Evolutionary conservation across 176 grass and related monocot genomes (phyloP), one percentile per base, ranked within the genome.

Genomic region (Carex parvula): DNA sequence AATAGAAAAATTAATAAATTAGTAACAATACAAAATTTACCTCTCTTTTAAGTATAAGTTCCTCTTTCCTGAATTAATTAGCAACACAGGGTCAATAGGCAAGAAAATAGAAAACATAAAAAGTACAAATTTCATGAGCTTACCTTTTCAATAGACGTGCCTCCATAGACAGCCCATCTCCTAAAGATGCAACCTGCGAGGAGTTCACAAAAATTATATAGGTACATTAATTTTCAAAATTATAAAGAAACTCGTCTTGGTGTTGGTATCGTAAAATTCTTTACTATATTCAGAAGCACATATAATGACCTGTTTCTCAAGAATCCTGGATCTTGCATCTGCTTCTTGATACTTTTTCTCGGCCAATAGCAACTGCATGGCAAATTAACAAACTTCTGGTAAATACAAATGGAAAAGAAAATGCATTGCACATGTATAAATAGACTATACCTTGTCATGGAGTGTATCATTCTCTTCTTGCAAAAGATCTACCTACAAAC

Each of bases 381-480:
- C 53, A 65, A 88, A 84, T 81, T 86, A 6, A 72, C 39, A 77
- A 69, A 57, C 50, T 15, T 87, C 81, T 80, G 83, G 29, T 83
- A 68, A 29, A 65, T 26, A 68, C 60, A 8, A 60, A 18, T 60
- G 37, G 79, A 21, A 55, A 15, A 24, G 79, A 11, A 3, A 66
- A 85, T 74, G 57, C 67, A 68, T 57, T 37, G 66, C 4, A 16
- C 84, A 84, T 85, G 69, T 30, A 21, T 79, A 14, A 87, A 56
- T 84, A 56, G 20, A 82, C 48, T 17, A 14, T 88, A 98, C 96
- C 93, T 92, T 95, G 80, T 93, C 89, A 83, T 93, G 84, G 83
- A 98, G 93, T 83, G 82, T 93, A 44, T 93, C 91, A 62, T 98
- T 95, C 86, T 98, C 96, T 79, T 98, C 96, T 92, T 98, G 92